Evolutionary conservation across 2,329 filamentous ascomycete genomes (phyloP), one percentile per base, ranked within the genome.

Genomic region (Moelleriella libera): DNA sequence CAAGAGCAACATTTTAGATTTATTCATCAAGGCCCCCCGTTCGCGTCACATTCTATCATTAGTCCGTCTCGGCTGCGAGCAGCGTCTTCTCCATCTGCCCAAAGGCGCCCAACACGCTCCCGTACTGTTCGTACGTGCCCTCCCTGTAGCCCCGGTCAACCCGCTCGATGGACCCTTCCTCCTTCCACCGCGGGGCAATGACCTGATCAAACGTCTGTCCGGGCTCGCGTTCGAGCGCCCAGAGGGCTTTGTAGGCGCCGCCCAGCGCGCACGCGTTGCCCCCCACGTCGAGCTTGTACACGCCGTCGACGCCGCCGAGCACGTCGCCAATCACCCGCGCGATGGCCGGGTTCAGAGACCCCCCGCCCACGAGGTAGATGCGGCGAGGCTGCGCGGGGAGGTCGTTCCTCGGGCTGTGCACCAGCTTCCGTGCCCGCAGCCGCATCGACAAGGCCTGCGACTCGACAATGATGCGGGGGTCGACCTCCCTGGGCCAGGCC

Each of bases 181-280:
- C 90, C 51, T 78, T 79, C 92, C 92, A 98, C 52, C 92, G 73
- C 59, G 71, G 70, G 6, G 84, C 87, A 51, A 98, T 83, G 53
- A 95, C 71, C 51, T 90, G 83, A 61, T 97, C 92, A 67, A 97
- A 97, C 4, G 76, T 86, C 74, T 94, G 82, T 14, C 70, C 73
- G 2, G 68, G 62, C 29, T 65, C 63, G 44, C 85, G 70, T 70
- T 92, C 88, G 48, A 88, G 71, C 1, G 85, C 88, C 92, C 92
- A 98, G 0, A 94, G 82, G 11, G 92, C 90, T 68, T 97, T 97
- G 68, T 97, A 96, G 30, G 90, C 90, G 6, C 88, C 88, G 11
- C 92, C 92, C 11, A 97, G 68, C 9, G 90, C 92, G 66, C 92
- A 98, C 3, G 92, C 90, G 67, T 94, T 96, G 30, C 89, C 88